phyloP scores from a whole-genome alignment of 225 moss, liverwort and hornwort genomes.

The Climacium dendroides region DNA sequence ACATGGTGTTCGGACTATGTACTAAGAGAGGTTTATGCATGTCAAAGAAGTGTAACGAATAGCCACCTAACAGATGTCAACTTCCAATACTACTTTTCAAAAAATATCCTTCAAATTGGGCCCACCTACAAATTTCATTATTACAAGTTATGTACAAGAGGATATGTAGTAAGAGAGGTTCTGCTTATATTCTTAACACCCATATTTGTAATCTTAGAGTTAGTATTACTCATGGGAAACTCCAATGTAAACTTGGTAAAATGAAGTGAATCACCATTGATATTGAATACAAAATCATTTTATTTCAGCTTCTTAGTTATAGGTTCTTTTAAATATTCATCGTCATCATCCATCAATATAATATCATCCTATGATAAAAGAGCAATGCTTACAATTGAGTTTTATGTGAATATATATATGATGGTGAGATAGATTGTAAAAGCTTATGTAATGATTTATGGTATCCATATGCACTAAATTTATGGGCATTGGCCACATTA shows the following conservation, averaged over 20 bases:
- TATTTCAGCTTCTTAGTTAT: background rate
- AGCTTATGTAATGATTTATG: too few species aligned
- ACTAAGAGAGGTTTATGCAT: too few species aligned
- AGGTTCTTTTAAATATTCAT: background rate
- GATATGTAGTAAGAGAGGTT: too few species aligned
- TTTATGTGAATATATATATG: background rate
- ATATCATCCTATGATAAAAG: background rate
- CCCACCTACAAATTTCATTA: too few species aligned
- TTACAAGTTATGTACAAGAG: too few species aligned
- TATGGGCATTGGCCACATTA: background rate
- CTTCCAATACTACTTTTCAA: too few species aligned
- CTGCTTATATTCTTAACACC: background rate
- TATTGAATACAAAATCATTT: background rate
- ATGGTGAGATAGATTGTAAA: background rate
- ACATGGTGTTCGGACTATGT: too few species aligned
- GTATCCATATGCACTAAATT: background rate
- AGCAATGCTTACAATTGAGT: background rate
- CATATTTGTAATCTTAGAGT: background rate
- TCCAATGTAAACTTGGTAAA: background rate
- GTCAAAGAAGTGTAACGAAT: too few species aligned
- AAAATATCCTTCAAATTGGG: too few species aligned
- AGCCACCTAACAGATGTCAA: too few species aligned
- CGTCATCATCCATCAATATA: background rate
- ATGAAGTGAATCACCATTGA: background rate
- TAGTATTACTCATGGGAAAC: background rate